Percentiles rank a stretch among this genome's conserved stretches.
Evolutionary conservation across 805 yeast genomes (phyloP).

Genomic region (Starmerella apicola): DNA sequence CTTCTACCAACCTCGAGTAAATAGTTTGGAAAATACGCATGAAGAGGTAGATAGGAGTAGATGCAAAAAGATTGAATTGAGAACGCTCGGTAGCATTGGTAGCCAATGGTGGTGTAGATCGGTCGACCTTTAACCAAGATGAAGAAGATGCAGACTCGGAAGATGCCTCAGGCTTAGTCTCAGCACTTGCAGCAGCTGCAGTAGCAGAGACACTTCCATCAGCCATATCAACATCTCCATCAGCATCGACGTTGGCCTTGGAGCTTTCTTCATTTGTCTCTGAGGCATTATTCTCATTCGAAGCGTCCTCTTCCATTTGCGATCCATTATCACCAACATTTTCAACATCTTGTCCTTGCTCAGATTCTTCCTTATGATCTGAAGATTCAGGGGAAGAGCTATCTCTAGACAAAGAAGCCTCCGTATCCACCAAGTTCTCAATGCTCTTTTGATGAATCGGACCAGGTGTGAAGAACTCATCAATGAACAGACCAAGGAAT

Average conservation of each 20-base stretch:
- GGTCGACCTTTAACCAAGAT: slow-evolving; percentile 22
- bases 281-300: not conserved
- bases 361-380: slow-evolving; percentile 5
- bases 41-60: slow-evolving; percentile 78
- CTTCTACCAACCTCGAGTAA: slow-evolving; percentile 66
- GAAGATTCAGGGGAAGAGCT: slow-evolving; percentile 3
- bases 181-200: slow-evolving; percentile 20
- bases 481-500: slow-evolving; percentile 57
- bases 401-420: not conserved
- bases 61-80: slow-evolving; percentile 69
- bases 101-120: slow-evolving; percentile 18
- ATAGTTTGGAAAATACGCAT: slow-evolving; percentile 74
- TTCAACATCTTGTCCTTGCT: slow-evolving; percentile 9
- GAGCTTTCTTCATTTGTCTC: slow-evolving; percentile 6
- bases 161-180: slow-evolving; percentile 20
- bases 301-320: slow-evolving; percentile 9
- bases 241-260: slow-evolving; percentile 9
- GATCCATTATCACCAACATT: slow-evolving; percentile 12
- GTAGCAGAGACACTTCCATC: slow-evolving; percentile 11
- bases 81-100: slow-evolving; percentile 25
- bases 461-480: slow-evolving; percentile 48
- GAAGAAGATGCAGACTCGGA: not conserved
- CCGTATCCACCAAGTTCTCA: slow-evolving; percentile 3
- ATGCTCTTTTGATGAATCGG: slow-evolving; percentile 4
- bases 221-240: not conserved